Conservation (phyloP, 805 yeast genomes). For the Candida schatavii region DNA sequence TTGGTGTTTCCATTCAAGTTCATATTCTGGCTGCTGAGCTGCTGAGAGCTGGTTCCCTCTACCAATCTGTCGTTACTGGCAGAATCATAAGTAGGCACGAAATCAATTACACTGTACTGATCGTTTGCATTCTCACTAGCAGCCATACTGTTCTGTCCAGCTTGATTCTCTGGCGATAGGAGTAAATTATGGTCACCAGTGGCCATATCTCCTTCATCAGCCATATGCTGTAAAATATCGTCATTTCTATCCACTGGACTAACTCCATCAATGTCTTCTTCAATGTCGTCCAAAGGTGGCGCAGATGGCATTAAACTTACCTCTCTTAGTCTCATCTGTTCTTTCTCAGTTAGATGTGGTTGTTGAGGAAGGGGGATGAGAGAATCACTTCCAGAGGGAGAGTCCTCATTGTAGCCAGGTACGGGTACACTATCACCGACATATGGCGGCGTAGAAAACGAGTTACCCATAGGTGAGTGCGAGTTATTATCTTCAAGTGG, state of each 20-base stretch:
- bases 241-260: conserved; percentile 18
- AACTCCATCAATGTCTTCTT: conserved; percentile 18
- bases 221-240: conserved; percentile 5
- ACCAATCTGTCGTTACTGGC: conserved; percentile 26
- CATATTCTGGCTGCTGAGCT: too few relatives aligned
- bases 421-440: conserved; percentile 8
- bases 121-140: background rate
- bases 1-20: too few relatives aligned
- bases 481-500: conserved; percentile 1
- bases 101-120: conserved; percentile 20
- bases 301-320: conserved; percentile 63
- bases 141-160: background rate
- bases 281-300: conserved; percentile 27
- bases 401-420: conserved; percentile 26
- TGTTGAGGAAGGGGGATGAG: conserved; percentile 14
- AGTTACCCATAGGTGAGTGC: conserved; percentile 10
- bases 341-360: conserved; percentile 52
- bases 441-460: conserved; percentile 31
- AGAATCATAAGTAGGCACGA: conserved; percentile 33
- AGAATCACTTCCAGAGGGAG: conserved; percentile 1
- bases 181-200: too few relatives aligned
- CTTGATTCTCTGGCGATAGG: too few relatives aligned
- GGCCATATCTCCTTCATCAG: background rate
- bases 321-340: conserved; percentile 51
- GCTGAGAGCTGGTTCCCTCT: conserved; percentile 2